Evolutionary conservation across 495 filamentous ascomycete genomes (phyloP).

Genomic region (Penicillium egyptiacum): DNA sequence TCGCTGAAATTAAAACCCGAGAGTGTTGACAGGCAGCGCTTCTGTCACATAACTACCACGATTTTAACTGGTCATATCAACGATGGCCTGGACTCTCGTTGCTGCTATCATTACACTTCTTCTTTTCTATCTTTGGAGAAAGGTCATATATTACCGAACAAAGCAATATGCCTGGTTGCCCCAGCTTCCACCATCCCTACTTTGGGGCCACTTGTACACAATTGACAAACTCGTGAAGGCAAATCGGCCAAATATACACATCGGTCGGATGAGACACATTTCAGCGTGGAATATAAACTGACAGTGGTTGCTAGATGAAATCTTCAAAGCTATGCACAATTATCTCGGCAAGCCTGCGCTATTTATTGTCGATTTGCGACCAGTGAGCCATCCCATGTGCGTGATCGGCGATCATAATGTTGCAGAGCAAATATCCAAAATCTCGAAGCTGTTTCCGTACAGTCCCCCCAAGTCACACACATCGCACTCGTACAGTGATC

Average conservation of each 20-base stretch:
- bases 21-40: background rate
- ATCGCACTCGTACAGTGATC: slow-evolving; percentile 4
- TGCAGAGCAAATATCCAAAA: slow-evolving; percentile 31
- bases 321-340: background rate
- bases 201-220: slow-evolving; percentile 4
- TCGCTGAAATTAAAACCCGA: background rate
- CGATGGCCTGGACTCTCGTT: background rate
- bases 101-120: background rate
- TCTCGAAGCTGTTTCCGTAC: slow-evolving; percentile 40
- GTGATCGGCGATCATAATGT: slow-evolving; percentile 22
- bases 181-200: slow-evolving; percentile 4
- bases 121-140: background rate
- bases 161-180: slow-evolving; percentile 3
- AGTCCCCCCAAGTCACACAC: slow-evolving; percentile 46
- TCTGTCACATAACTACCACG: background rate
- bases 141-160: background rate
- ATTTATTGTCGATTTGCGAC: slow-evolving; percentile 37
- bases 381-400: slow-evolving; percentile 23
- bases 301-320: background rate
- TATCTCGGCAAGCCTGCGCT: slow-evolving; percentile 10
- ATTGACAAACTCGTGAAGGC: background rate
- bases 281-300: background rate
- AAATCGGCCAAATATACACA: slow-evolving; percentile 1
- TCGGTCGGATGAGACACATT: background rate
- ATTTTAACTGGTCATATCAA: background rate